Percentiles rank a stretch among this genome's conserved stretches.
Conservation (phyloP, 345 rosid species). For the Turnera subulata region DNA sequence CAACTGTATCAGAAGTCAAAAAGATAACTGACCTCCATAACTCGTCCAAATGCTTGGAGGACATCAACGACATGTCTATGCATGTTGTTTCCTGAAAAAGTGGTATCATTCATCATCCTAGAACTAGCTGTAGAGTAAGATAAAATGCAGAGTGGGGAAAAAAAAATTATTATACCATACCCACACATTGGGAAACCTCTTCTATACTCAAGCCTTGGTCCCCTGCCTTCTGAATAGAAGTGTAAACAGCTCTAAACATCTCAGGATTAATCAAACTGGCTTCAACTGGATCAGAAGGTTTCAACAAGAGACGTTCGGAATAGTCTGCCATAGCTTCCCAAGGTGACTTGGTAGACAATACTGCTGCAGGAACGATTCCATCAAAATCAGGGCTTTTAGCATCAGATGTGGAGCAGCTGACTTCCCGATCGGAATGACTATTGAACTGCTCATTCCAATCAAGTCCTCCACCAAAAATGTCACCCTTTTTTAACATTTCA, state of each 20-base stretch:
- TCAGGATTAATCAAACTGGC: conserved; percentile 35
- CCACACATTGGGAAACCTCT: conserved; percentile 48
- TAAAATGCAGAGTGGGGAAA: background rate
- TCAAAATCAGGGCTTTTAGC: conserved; percentile 35
- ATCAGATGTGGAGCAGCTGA: conserved; percentile 22
- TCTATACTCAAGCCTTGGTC: conserved; percentile 82
- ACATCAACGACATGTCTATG: conserved; percentile 51
- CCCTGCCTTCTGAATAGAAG: conserved; percentile 79
- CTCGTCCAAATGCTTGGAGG: conserved; percentile 78
- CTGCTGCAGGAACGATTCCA: conserved; percentile 31
- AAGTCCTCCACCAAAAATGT: conserved; percentile 21
- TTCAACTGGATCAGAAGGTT: conserved; percentile 29
- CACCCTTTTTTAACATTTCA: conserved; percentile 48
- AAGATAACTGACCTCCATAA: conserved; percentile 61
- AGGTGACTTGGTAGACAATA: conserved; percentile 38
- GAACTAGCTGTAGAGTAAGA: conserved; percentile 6
- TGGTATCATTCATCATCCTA: background rate
- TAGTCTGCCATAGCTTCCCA: conserved; percentile 80
- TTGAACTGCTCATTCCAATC: conserved; percentile 30
- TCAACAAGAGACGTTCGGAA: conserved; percentile 40
- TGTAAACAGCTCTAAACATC: conserved; percentile 48
- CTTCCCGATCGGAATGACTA: conserved; percentile 22
- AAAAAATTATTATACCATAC: conserved; percentile 29
- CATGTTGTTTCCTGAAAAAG: conserved; percentile 40
- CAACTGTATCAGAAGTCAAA: conserved; percentile 8